Percentiles rank a stretch among this genome's conserved stretches.
Evolutionary conservation across 768 basidiomycete genomes (phyloP).

Genomic region (Hydnum rufescens): DNA sequence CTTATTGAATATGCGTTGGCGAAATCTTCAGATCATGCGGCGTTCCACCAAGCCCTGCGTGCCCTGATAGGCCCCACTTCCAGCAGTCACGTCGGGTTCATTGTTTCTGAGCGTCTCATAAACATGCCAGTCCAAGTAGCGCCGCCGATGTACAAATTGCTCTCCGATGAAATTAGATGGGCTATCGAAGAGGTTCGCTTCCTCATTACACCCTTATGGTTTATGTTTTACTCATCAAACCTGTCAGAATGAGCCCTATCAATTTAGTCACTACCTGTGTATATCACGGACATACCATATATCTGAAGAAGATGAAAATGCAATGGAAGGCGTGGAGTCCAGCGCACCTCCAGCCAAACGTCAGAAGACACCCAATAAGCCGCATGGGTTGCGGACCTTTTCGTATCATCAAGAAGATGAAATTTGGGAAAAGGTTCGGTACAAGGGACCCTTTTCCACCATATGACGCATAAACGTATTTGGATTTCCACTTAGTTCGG

Average conservation of each 20-base stretch:
- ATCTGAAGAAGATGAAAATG: slow-evolving; percentile 43
- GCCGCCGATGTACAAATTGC: slow-evolving; percentile 82
- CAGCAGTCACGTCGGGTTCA: slow-evolving; percentile 49
- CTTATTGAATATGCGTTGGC: slow-evolving; percentile 49
- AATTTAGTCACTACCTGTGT: slow-evolving; percentile 55
- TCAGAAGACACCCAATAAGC: slow-evolving; percentile 25
- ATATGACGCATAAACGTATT: background rate
- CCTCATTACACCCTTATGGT: slow-evolving; percentile 14
- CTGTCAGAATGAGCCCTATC: slow-evolving; percentile 36
- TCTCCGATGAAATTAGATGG: slow-evolving; percentile 61
- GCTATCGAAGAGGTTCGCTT: slow-evolving; percentile 52
- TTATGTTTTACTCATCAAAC: background rate
- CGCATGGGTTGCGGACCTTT: slow-evolving; percentile 30
- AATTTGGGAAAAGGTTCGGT: slow-evolving; percentile 39
- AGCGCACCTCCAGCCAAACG: slow-evolving; percentile 14
- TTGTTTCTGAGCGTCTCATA: slow-evolving; percentile 73
- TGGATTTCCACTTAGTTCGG: slow-evolving; percentile 25
- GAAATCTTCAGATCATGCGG: slow-evolving; percentile 30
- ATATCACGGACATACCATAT: slow-evolving; percentile 65
- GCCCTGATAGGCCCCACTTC: slow-evolving; percentile 27
- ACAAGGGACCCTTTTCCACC: slow-evolving; percentile 4
- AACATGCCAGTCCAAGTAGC: slow-evolving; percentile 93
- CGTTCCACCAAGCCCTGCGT: slow-evolving; percentile 35
- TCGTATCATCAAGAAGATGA: slow-evolving; percentile 81
- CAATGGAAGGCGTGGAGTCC: slow-evolving; percentile 19